Percentiles rank a stretch among this genome's conserved stretches.
phyloP scores from a whole-genome alignment of 306 rosid genomes.

The Vigna radiata region DNA sequence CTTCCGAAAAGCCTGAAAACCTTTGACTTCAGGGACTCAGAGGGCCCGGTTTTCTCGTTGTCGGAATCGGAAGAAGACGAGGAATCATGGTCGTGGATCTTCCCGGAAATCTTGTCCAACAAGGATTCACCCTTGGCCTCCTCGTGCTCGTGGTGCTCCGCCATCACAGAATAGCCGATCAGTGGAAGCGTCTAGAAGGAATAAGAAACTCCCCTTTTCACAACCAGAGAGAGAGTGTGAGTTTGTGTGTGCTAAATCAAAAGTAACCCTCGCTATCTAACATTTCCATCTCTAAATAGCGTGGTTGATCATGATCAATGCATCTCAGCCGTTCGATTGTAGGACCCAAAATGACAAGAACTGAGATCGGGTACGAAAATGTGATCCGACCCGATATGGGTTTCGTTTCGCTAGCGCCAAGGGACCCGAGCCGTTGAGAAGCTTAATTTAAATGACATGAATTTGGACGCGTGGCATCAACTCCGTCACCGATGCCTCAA shows the following conservation, averaged over 20 bases:
- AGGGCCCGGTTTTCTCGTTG: conserved; percentile 46
- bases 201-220: conserved; percentile 35
- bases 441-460: conserved; percentile 3
- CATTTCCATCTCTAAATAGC: conserved; percentile 47
- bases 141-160: conserved; percentile 64
- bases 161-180: conserved; percentile 41
- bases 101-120: conserved; percentile 72
- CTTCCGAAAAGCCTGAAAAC: conserved; percentile 85
- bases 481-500: conserved; percentile 9
- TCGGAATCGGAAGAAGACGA: conserved; percentile 76
- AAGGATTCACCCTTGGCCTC: conserved; percentile 61
- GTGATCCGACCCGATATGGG: not conserved
- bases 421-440: conserved; percentile 40
- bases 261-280: not conserved
- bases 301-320: not conserved
- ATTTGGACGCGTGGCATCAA: conserved; percentile 45
- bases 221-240: not conserved
- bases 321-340: conserved; percentile 50
- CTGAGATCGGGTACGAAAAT: not conserved
- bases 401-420: conserved; percentile 32
- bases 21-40: conserved; percentile 62
- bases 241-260: not conserved
- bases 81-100: conserved; percentile 74
- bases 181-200: conserved; percentile 48
- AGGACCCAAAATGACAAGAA: not conserved